Evolutionary conservation across 176 grass and related monocot genomes (phyloP), one percentile per base, ranked within the genome.

Genomic region (Cymbopogon citratus): DNA sequence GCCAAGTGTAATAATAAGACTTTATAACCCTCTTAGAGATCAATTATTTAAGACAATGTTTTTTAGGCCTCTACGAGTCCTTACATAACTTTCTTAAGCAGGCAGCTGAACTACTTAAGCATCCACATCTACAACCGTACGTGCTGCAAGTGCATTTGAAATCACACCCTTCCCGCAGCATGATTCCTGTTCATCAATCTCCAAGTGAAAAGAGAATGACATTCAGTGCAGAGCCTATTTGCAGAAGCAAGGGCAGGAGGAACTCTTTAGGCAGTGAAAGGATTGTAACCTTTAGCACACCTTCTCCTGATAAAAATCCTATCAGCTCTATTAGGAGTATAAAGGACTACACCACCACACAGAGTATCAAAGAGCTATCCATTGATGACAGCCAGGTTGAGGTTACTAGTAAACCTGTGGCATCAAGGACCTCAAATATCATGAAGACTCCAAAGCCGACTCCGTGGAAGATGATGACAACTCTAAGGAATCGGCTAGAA

Each of bases 121-220:
- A 97, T 64, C 88, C 89, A 16, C 91, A 91, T 66, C 86, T 97
- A 43, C 87, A 93, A 63, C 89, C 94, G 6, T 91, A 87, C 27
- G 89, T 93, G 26, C 81, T 91, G 65, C 82, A 97, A 91, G 85
- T 97, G 14, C 91, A 97, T 87, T 79, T 91, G 78, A 97, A 97
- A 78, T 91, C 67, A 54, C 69, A 52, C 25, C 83, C 87, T 36
- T 62, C 75, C 26, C 79, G 79, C 15, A 82, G 74, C 45, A 85
- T 83, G 33, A 24, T 54, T 86, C 52, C 86, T 68, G 15, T 77
- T 8, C 59, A 66, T 76, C 75, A 83, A 21, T 82, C 60, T 70
- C 81, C 76, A 62, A 77, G 48, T 43, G 80, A 89, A 6, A 76
- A 90, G 76, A 83, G 77, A 38, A 92, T 94, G 63, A 86, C 79